These are phyloP conservation scores for Phascolomyces articulosus DNA, from an alignment of 371 early-diverging fungal genomes.

Conservation along the genomic window DNA sequence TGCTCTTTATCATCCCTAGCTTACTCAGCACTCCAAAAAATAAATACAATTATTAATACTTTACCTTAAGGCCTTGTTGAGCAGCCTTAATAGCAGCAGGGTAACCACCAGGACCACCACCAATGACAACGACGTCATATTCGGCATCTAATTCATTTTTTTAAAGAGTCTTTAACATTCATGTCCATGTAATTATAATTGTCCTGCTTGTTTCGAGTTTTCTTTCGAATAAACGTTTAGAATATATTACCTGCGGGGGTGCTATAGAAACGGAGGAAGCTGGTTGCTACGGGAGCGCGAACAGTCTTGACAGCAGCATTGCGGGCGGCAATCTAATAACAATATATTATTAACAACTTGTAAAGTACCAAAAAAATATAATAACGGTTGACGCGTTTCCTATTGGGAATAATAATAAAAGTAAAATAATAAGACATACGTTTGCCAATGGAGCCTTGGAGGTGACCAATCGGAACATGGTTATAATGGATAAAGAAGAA, in stretches of 20 bases:
- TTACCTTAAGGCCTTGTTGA: conserved; percentile 95
- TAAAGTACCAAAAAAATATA: too few relatives aligned
- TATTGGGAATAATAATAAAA: too few relatives aligned
- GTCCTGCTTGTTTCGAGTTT: too few relatives aligned
- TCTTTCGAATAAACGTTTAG: neutral
- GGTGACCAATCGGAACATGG: conserved; percentile 65
- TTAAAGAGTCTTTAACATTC: too few relatives aligned
- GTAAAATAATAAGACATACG: conserved; percentile 31
- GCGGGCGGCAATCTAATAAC: conserved; percentile 60
- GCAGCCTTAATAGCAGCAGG: conserved; percentile 99
- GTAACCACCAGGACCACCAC: conserved; percentile 98
- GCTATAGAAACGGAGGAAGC: conserved; percentile 64
- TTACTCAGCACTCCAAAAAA: too few relatives aligned
- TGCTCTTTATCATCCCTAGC: too few relatives aligned
- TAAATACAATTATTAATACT: neutral
- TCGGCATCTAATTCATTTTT: conserved; percentile 47
- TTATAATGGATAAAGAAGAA: conserved; percentile 1
- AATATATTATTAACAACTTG: too few relatives aligned
- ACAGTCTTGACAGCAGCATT: conserved; percentile 51
- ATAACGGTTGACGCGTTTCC: too few relatives aligned
- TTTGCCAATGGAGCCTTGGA: conserved; percentile 62
- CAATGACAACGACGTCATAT: conserved; percentile 86
- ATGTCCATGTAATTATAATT: too few relatives aligned
- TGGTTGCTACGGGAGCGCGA: conserved; percentile 59
- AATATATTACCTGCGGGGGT: conserved; percentile 61